Percentiles rank a stretch among this genome's conserved stretches.
Evolutionary conservation across 1,139 yeast genomes (phyloP).

Genomic region (Blastobotrys raffinosifermentans): DNA sequence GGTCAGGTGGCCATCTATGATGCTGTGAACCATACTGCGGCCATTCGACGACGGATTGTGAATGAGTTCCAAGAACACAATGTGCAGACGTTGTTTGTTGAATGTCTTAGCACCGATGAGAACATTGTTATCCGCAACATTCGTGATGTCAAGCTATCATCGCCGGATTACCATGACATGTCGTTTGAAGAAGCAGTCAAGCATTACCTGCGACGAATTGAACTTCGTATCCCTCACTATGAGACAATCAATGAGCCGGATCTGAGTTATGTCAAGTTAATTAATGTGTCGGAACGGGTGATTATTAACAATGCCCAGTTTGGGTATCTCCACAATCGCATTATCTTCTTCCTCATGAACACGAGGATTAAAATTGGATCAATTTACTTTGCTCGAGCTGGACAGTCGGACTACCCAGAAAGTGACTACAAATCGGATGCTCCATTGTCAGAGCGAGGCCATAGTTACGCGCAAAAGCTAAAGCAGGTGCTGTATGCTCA

Average conservation of each 20-base stretch:
- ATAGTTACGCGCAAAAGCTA: conserved; percentile 36
- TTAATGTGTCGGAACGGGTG: conserved; percentile 85
- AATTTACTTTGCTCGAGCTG: conserved; percentile 73
- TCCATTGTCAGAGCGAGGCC: conserved; percentile 34
- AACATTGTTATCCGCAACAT: conserved; percentile 68
- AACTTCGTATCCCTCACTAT: conserved; percentile 39
- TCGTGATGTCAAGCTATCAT: conserved; percentile 69
- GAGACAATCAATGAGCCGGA: conserved; percentile 46
- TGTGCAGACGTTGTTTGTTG: conserved; percentile 80
- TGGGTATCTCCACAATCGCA: conserved; percentile 85
- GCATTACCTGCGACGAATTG: conserved; percentile 42
- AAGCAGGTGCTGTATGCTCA: conserved; percentile 38
- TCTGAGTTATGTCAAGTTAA: conserved; percentile 69
- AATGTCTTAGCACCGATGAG: conserved; percentile 75
- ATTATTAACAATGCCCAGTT: conserved; percentile 74
- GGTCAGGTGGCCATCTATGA: conserved; percentile 97
- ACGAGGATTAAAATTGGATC: conserved; percentile 78
- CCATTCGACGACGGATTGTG: conserved; percentile 56
- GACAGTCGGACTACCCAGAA: conserved; percentile 26
- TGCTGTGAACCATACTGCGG: conserved; percentile 81
- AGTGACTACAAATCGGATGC: conserved; percentile 34
- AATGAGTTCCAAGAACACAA: conserved; percentile 49
- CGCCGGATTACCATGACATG: conserved; percentile 85
- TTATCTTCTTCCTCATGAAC: conserved; percentile 85
- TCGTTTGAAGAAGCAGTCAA: conserved; percentile 41